These are phyloP conservation scores for Ogataea zsoltii DNA, from an alignment of 805 yeast genomes.

Conservation along the genomic window DNA sequence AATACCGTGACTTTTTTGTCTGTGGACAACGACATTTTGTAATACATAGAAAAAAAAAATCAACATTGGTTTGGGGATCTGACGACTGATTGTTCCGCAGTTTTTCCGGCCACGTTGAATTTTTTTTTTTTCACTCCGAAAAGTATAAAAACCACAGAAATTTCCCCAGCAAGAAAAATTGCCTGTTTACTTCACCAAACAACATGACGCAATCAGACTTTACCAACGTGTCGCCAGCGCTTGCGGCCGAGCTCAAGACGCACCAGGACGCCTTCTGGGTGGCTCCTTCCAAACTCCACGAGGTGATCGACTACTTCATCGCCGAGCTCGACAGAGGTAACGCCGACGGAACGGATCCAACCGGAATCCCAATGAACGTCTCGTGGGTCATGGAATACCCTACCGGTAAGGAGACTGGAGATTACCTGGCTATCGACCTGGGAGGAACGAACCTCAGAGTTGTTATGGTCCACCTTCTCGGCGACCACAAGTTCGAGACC, in stretches of 20 bases:
- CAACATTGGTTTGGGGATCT: background rate
- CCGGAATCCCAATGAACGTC: constrained; percentile 61
- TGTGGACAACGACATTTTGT: no score
- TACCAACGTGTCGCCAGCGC: constrained; percentile 14
- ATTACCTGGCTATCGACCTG: constrained; percentile 58
- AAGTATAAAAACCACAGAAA: background rate
- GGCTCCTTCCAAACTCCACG: constrained; percentile 41
- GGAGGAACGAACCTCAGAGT: constrained; percentile 66
- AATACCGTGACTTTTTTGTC: no score
- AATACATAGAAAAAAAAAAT: no score
- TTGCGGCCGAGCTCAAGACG: constrained; percentile 37
- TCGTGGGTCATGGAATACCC: constrained; percentile 63
- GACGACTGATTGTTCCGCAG: background rate
- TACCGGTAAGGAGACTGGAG: constrained; percentile 58
- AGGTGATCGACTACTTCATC: constrained; percentile 50
- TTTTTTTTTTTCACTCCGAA: background rate
- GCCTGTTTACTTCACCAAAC: background rate
- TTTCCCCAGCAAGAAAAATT: background rate
- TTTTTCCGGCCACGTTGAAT: background rate
- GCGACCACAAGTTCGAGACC: constrained; percentile 82
- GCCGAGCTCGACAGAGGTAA: constrained; percentile 55
- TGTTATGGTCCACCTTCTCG: constrained; percentile 54
- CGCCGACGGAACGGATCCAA: constrained; percentile 45
- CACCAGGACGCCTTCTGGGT: constrained; percentile 45
- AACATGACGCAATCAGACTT: constrained; percentile 1